Conservation (phyloP, 1,139 yeast genomes). For the Blastobotrys elegans region DNA sequence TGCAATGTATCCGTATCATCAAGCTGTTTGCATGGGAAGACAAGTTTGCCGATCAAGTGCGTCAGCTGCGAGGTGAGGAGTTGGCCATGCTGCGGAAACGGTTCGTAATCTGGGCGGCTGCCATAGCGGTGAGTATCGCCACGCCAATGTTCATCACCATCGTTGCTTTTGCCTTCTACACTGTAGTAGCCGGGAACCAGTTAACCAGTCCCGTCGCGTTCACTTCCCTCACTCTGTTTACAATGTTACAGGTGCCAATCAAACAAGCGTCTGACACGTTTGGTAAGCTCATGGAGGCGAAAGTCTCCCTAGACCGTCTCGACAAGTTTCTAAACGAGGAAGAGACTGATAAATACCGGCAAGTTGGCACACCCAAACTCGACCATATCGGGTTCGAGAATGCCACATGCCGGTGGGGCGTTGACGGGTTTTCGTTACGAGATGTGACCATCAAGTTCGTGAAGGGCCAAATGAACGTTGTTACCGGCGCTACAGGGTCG, state of each 20-base stretch:
- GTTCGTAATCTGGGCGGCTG: conserved; percentile 58
- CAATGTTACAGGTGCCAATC: conserved; percentile 75
- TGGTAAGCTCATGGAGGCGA: conserved; percentile 74
- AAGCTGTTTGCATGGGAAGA: conserved; percentile 97
- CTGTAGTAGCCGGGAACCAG: conserved; percentile 60
- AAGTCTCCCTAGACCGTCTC: conserved; percentile 84
- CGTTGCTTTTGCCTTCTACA: conserved; percentile 72
- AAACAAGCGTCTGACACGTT: conserved; percentile 87
- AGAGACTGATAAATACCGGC: conserved; percentile 79
- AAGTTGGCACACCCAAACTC: conserved; percentile 47
- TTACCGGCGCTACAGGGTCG: conserved; percentile 93
- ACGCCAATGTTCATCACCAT: conserved; percentile 79
- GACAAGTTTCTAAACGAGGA: conserved; percentile 70
- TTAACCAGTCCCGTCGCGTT: conserved; percentile 90
- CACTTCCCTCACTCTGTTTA: conserved; percentile 80
- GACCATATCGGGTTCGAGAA: conserved; percentile 69
- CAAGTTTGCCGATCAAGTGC: conserved; percentile 66
- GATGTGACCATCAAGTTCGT: conserved; percentile 65
- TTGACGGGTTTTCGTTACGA: conserved; percentile 54
- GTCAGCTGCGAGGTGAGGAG: conserved; percentile 70
- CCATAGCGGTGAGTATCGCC: conserved; percentile 65
- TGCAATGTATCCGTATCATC: conserved; percentile 86
- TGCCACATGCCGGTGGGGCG: conserved; percentile 80
- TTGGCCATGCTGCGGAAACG: conserved; percentile 50
- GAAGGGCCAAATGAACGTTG: conserved; percentile 70